Conservation (phyloP, 139 green algal species). For the Volvox reticuliferus region DNA sequence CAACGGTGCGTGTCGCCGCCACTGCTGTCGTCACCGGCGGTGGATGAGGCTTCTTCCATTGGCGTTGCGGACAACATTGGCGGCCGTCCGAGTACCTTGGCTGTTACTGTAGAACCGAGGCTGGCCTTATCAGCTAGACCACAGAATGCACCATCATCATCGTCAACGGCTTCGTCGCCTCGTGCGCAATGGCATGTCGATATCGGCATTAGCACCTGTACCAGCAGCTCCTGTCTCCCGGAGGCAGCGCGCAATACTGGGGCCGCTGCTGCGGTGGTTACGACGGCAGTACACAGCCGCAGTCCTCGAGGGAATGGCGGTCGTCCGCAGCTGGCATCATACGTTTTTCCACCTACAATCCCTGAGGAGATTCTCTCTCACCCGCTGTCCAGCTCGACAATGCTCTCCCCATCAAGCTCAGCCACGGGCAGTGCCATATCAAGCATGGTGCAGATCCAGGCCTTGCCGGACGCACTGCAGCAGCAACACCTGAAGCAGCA, state of each 20-base stretch:
- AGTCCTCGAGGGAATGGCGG: neutral
- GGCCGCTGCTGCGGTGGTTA: too few relatives aligned
- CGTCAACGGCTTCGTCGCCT: too few relatives aligned
- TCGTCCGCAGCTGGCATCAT: neutral
- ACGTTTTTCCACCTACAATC: neutral
- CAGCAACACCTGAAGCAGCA: constrained; percentile 13
- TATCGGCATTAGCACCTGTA: too few relatives aligned
- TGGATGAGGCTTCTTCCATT: neutral
- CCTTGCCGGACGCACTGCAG: neutral
- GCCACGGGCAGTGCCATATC: neutral
- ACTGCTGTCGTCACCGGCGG: neutral
- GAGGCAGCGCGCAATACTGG: too few relatives aligned
- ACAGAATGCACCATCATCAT: too few relatives aligned
- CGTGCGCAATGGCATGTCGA: too few relatives aligned
- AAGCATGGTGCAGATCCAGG: neutral
- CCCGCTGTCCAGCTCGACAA: neutral
- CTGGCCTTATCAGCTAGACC: too few relatives aligned
- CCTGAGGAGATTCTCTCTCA: neutral
- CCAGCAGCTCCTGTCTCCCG: too few relatives aligned
- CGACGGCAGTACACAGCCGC: too few relatives aligned
- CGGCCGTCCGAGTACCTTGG: too few relatives aligned
- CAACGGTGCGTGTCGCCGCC: neutral
- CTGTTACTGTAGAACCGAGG: too few relatives aligned
- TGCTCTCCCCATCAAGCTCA: constrained; percentile 9
- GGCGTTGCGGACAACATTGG: too few relatives aligned